Conservation (phyloP, 1,284 basidiomycete species). For the Tilletia setariae region DNA sequence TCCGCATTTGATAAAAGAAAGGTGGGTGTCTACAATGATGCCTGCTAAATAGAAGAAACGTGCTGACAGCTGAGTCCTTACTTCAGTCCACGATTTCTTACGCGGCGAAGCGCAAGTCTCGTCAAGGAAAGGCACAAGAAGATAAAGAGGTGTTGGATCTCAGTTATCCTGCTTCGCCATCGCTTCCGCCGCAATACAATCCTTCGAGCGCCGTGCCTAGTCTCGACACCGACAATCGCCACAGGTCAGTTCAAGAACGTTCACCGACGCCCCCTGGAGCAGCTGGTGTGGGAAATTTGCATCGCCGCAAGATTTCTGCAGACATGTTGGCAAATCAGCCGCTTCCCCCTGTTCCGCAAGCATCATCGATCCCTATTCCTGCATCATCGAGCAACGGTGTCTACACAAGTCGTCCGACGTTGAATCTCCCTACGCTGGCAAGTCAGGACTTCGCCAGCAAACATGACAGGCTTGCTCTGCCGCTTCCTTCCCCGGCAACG, state of each 20-base stretch:
- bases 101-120: conserved; percentile 32
- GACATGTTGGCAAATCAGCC: conserved; percentile 21
- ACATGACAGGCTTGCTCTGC: background rate
- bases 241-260: conserved; percentile 29
- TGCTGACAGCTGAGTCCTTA: background rate
- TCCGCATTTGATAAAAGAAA: conserved; percentile 27
- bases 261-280: conserved; percentile 24
- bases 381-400: too few species aligned
- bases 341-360: background rate
- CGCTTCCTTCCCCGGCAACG: background rate
- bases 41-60: background rate
- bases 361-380: too few species aligned
- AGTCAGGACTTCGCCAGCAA: background rate
- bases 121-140: background rate
- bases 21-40: background rate
- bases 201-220: background rate
- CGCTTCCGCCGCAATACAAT: background rate
- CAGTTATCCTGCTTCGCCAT: background rate
- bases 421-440: background rate
- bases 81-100: conserved; percentile 22
- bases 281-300: conserved; percentile 20
- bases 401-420: too few species aligned
- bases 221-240: background rate
- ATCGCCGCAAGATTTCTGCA: conserved; percentile 21
- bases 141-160: background rate